phyloP scores from a whole-genome alignment of 768 basidiomycete species.

The Rhizopogon roseolus region DNA sequence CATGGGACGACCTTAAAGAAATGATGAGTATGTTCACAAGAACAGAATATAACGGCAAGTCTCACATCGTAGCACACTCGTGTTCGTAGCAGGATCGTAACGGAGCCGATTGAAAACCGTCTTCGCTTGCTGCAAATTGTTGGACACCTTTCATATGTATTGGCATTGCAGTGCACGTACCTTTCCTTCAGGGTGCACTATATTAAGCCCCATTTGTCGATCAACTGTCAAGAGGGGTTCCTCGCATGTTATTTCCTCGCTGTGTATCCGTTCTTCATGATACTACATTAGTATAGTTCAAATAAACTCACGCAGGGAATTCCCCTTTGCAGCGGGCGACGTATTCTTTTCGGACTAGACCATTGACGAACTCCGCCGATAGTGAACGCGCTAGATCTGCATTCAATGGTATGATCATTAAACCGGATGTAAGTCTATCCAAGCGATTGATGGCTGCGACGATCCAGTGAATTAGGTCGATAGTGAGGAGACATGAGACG shows the following conservation, averaged over 20 bases:
- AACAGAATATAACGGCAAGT: background rate
- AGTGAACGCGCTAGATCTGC: constrained; percentile 62
- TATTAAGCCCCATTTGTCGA: constrained; percentile 93
- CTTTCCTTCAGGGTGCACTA: constrained; percentile 94
- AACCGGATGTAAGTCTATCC: constrained; percentile 89
- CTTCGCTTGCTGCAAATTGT: constrained; percentile 60
- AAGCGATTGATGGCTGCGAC: constrained; percentile 83
- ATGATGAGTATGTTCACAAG: constrained; percentile 1
- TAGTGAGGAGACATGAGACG: constrained; percentile 25
- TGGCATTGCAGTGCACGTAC: background rate
- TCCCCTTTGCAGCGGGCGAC: constrained; percentile 81
- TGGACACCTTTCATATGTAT: background rate
- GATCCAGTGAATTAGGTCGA: background rate
- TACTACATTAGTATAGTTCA: background rate
- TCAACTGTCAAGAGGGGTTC: constrained; percentile 88
- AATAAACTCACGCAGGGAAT: constrained; percentile 79
- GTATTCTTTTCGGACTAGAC: constrained; percentile 87
- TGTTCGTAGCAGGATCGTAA: constrained; percentile 77
- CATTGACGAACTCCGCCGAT: constrained; percentile 76
- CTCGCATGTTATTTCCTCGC: constrained; percentile 79
- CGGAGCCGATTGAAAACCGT: constrained; percentile 82
- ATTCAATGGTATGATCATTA: constrained; percentile 89
- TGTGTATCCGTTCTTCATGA: constrained; percentile 21
- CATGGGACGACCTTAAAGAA: constrained; percentile 63
- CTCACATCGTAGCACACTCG: constrained; percentile 82